Evolutionary conservation across 2,329 filamentous ascomycete species (phyloP).

Genomic region (Colletotrichum limetticola): DNA sequence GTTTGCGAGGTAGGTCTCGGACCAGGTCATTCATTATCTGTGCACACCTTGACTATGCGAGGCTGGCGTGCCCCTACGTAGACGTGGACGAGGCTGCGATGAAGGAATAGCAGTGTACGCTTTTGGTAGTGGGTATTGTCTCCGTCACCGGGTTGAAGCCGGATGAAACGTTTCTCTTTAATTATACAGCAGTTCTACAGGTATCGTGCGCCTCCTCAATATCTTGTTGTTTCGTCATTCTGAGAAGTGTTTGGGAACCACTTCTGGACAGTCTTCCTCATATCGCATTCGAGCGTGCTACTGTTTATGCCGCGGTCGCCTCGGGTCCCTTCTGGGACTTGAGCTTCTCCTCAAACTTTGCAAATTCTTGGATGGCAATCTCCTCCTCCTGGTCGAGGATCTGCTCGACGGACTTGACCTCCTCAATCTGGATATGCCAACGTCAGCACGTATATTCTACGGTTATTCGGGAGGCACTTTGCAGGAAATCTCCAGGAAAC

Average conservation of each 20-base stretch:
- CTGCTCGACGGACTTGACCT: constrained; percentile 92
- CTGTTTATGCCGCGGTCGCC: constrained; percentile 15
- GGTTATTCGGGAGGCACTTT: no score
- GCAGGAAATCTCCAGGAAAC: no score
- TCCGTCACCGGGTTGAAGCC: constrained; percentile 8
- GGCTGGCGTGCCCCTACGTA: not conserved
- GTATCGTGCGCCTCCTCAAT: not conserved
- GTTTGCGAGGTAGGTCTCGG: not conserved
- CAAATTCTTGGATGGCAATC: constrained; percentile 86
- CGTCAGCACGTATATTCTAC: constrained; percentile 40
- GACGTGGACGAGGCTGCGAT: constrained; percentile 4
- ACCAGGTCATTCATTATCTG: no score
- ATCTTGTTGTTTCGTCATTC: not conserved
- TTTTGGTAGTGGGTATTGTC: constrained; percentile 22
- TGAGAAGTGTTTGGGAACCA: not conserved
- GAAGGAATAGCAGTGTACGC: not conserved
- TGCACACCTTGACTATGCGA: not conserved
- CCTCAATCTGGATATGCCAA: constrained; percentile 78
- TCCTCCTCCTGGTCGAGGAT: constrained; percentile 93
- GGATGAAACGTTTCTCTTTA: not conserved
- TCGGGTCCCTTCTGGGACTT: constrained; percentile 61
- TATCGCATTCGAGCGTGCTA: not conserved
- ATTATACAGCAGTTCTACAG: constrained; percentile 29
- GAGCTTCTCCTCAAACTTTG: constrained; percentile 90
- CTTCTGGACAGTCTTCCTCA: not conserved